Evolutionary conservation across 2,329 filamentous ascomycete species (phyloP), one percentile per base, ranked within the genome.

Genomic region (Pyrenochaeta sp.): DNA sequence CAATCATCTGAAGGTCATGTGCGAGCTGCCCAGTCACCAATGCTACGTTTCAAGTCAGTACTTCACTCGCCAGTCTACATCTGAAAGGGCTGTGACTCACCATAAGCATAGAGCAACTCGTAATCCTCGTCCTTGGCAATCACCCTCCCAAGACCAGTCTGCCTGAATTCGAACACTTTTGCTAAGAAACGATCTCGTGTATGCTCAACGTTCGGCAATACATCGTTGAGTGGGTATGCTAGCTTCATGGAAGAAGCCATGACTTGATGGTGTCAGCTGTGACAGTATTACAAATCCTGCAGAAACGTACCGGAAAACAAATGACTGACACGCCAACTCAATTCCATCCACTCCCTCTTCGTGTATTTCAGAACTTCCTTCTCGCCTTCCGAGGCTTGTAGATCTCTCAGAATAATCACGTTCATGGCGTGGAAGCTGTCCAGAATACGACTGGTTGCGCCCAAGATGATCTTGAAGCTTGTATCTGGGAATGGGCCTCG

Each of bases 371-470:
- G 76, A 24, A 97, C 81, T 7, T 87, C 86, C 42, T 87, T 84
- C 73, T 97, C 93, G 3, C 93, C 92, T 18, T 87, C 82, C 3
- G 86, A 90, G 1, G 90, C 82, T 24, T 82, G 81, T 8, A 86
- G 77, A 46, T 93, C 89, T 62, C 92, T 93, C 63, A 88, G 81
- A 24, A 96, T 91, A 51, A 96, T 86, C 8, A 96, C 83, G 52
- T 93, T 95, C 90, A 99, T 96, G 37, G 92, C 90, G 65, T 97
- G 92, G 70, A 99, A 96, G 24, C 90, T 87, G 71, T 96, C 92
- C 4, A 97, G 83, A 72, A 96, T 89, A 38, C 88, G 85, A 51
- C 87, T 86, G 1, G 92, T 96, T 7, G 87, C 87, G 15, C 83
- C 82, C 65, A 97, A 81, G 44, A 97, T 88, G 23, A 85, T 82